Conservation (phyloP, 495 filamentous ascomycete species). For the Annulohypoxylon stygium region DNA sequence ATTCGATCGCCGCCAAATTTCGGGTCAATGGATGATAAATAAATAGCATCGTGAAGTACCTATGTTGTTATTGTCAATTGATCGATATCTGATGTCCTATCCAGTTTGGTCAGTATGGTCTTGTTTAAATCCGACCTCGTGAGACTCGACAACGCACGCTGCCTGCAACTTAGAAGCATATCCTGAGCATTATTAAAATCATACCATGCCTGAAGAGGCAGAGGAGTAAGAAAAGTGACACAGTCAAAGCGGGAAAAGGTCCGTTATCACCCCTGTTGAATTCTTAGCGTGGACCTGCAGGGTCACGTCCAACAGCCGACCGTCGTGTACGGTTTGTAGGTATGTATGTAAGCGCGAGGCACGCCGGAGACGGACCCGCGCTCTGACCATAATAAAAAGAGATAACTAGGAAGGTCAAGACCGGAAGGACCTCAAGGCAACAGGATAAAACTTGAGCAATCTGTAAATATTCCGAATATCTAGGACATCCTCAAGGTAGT, state of each 20-base stretch:
- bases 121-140: slow-evolving; percentile 17
- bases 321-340: slow-evolving; percentile 21
- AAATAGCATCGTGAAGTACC: slow-evolving; percentile 12
- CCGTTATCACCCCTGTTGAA: slow-evolving; percentile 33
- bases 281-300: slow-evolving; percentile 32
- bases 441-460: slow-evolving; percentile 26
- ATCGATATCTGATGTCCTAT: slow-evolving; percentile 1
- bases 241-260: slow-evolving; percentile 46
- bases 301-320: slow-evolving; percentile 38
- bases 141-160: slow-evolving; percentile 24
- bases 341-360: slow-evolving; percentile 41
- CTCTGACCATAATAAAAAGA: slow-evolving; percentile 20
- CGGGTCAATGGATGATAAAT: slow-evolving; percentile 20
- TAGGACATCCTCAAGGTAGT: slow-evolving; percentile 4
- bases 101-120: slow-evolving; percentile 5
- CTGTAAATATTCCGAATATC: slow-evolving; percentile 7
- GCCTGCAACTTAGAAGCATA: slow-evolving; percentile 26
- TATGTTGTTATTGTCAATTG: slow-evolving; percentile 2
- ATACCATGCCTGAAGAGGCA: slow-evolving; percentile 30
- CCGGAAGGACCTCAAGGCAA: slow-evolving; percentile 11
- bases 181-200: slow-evolving; percentile 32
- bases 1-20: slow-evolving; percentile 19
- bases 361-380: slow-evolving; percentile 27
- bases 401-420: slow-evolving; percentile 1
- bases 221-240: slow-evolving; percentile 30